These are phyloP conservation scores for Beta lomatogona DNA, from an alignment of 179 eudicot species.

Conservation along the genomic window DNA sequence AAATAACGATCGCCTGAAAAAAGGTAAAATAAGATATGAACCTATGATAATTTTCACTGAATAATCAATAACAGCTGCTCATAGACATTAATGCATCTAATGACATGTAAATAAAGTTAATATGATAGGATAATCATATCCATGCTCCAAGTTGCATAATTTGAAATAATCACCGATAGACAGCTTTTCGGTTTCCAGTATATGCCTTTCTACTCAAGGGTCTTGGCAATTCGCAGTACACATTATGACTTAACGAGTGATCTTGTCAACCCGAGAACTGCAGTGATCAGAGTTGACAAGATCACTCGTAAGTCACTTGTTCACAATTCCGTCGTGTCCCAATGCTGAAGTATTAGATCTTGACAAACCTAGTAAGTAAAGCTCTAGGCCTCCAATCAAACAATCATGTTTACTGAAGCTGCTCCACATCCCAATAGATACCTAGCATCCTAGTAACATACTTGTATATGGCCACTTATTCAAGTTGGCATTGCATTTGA, in stretches of 20 bases:
- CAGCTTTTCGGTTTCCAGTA: neutral
- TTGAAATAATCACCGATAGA: too few species aligned
- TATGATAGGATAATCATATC: neutral
- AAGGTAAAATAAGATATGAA: neutral
- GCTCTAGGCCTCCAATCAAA: conserved; percentile 10
- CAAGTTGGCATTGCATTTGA: neutral
- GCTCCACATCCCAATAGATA: neutral
- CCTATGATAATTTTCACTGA: neutral
- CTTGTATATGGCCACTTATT: neutral
- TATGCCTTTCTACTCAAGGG: neutral
- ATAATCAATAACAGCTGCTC: neutral
- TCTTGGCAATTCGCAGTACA: neutral
- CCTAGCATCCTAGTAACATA: neutral
- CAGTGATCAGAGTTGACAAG: neutral
- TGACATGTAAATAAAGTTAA: neutral
- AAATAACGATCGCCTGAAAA: conserved; percentile 68
- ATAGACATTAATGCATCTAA: neutral
- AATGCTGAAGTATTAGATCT: neutral
- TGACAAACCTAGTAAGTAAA: neutral
- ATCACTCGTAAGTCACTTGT: neutral
- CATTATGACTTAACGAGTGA: too few species aligned
- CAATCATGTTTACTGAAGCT: neutral
- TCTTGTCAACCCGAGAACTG: neutral
- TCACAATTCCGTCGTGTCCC: neutral
- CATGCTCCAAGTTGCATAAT: neutral